Conservation (phyloP, 2,329 filamentous ascomycete species). For the Trichophyton benhamiae region DNA sequence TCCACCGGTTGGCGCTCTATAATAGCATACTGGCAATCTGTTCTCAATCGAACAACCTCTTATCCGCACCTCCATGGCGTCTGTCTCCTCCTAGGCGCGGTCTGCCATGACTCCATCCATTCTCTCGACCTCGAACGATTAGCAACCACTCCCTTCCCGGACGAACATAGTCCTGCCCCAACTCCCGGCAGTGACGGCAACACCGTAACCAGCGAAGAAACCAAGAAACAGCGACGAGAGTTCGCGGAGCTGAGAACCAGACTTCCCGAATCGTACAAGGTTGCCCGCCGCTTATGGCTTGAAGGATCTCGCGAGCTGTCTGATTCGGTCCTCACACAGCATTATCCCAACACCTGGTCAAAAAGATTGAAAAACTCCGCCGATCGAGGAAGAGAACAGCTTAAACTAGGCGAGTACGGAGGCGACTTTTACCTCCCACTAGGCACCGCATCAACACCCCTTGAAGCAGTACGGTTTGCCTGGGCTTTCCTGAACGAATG, state of each 20-base stretch:
- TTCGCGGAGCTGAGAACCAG: constrained; percentile 30
- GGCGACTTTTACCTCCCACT: constrained; percentile 34
- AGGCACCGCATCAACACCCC: constrained; percentile 29
- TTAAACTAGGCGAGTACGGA: constrained; percentile 26
- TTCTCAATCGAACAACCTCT: constrained; percentile 27
- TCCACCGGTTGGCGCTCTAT: constrained; percentile 37
- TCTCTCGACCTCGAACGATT: constrained; percentile 34
- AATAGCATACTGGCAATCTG: constrained; percentile 36
- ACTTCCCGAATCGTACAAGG: constrained; percentile 30
- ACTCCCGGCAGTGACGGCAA: constrained; percentile 35
- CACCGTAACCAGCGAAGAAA: constrained; percentile 27
- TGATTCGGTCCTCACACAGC: constrained; percentile 28
- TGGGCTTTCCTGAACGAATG: constrained; percentile 36
- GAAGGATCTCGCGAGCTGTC: constrained; percentile 31
- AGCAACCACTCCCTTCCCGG: constrained; percentile 28
- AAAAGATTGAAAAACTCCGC: constrained; percentile 27
- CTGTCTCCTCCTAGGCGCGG: constrained; percentile 35
- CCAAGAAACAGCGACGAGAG: constrained; percentile 26
- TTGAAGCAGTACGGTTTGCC: constrained; percentile 37
- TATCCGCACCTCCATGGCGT: constrained; percentile 34
- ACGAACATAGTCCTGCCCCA: constrained; percentile 26
- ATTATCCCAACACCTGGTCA: constrained; percentile 37
- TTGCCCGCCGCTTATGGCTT: constrained; percentile 34
- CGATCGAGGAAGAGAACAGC: constrained; percentile 24
- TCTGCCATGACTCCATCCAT: constrained; percentile 36